Evolutionary conservation across 1,284 basidiomycete species (phyloP).

Genomic region (Puccinia novopanici): DNA sequence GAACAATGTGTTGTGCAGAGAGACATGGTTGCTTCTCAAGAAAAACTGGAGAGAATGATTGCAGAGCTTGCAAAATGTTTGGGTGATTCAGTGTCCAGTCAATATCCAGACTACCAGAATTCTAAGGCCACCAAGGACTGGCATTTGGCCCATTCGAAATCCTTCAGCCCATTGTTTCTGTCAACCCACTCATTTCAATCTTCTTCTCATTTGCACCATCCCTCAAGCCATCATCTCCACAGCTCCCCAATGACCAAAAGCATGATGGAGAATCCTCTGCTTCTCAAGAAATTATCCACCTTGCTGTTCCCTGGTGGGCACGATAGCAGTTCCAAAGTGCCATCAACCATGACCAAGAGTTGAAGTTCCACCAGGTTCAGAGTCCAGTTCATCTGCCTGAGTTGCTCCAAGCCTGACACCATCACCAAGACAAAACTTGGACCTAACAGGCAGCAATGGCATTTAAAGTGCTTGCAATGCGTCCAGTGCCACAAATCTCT

Average conservation of each 20-base stretch:
- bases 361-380: constrained; percentile 3
- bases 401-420: constrained; percentile 46
- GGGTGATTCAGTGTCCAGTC: not conserved
- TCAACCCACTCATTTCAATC: constrained; percentile 15
- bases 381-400: constrained; percentile 44
- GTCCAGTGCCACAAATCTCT: constrained; percentile 37
- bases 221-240: not conserved
- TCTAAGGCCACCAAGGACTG: constrained; percentile 17
- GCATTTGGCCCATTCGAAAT: constrained; percentile 14
- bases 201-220: not conserved
- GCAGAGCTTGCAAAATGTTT: constrained; percentile 7
- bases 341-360: not conserved
- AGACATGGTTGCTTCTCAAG: constrained; percentile 31
- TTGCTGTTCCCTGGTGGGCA: constrained; percentile 32
- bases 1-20: constrained; percentile 38
- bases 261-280: constrained; percentile 9
- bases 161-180: constrained; percentile 37
- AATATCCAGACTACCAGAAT: constrained; percentile 14
- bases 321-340: not conserved
- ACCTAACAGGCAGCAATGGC: constrained; percentile 38
- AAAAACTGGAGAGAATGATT: constrained; percentile 17
- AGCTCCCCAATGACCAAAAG: not conserved
- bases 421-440: constrained; percentile 46
- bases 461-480: constrained; percentile 44
- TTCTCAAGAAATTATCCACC: constrained; percentile 40